These are phyloP conservation scores for Heracleum sosnowskyi DNA, from an alignment of 129 eudicot species.

Conservation along the genomic window DNA sequence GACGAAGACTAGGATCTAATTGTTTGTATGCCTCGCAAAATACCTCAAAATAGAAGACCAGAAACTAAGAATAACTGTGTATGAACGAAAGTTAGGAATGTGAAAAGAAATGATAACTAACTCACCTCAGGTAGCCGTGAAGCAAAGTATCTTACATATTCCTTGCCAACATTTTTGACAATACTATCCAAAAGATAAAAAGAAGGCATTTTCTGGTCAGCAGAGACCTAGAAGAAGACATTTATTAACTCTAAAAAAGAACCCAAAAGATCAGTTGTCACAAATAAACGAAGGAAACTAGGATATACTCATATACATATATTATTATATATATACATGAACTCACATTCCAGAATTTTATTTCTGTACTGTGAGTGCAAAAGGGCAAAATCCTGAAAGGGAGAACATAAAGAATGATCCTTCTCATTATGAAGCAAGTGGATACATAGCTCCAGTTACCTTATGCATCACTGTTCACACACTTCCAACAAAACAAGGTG, in stretches of 20 bases:
- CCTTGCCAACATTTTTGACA: slow-evolving; percentile 87
- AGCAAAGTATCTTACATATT: slow-evolving; percentile 66
- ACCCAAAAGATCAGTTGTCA: background rate
- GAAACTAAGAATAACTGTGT: background rate
- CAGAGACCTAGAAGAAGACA: slow-evolving; percentile 50
- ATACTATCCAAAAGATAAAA: slow-evolving; percentile 92
- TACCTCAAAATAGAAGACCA: slow-evolving; percentile 36
- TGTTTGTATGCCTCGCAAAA: slow-evolving; percentile 76
- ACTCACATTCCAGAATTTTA: background rate
- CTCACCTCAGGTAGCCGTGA: slow-evolving; percentile 83
- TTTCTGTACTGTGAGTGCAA: background rate
- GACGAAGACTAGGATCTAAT: slow-evolving; percentile 60
- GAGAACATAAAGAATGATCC: background rate
- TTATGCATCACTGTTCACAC: background rate
- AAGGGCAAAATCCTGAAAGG: background rate
- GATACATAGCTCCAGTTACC: background rate
- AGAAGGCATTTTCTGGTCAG: slow-evolving; percentile 80
- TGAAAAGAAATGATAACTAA: slow-evolving; percentile 3
- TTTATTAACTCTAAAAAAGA: background rate
- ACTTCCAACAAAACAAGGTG: background rate
- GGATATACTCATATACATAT: no score
- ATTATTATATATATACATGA: no score
- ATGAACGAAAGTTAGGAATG: background rate
- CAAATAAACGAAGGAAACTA: background rate
- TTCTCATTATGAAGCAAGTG: background rate